A percentile compares a stretch with the other conserved stretches of the same genome.
Conservation (phyloP, 2,329 filamentous ascomycete species). For the Aureobasidium sp. region DNA sequence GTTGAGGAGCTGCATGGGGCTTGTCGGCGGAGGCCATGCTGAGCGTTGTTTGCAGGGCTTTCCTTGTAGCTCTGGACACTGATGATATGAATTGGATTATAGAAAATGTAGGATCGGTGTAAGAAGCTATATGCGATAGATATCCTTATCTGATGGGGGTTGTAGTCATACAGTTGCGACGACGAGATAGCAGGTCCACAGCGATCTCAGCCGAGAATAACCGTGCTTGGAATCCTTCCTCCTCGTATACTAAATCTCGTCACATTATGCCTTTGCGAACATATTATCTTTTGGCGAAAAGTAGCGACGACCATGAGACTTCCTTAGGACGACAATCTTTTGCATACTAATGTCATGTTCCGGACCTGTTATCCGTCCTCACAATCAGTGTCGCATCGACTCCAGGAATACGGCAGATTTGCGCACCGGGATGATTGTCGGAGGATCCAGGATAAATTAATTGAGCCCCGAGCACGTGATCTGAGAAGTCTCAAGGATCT, state of each 20-base stretch:
- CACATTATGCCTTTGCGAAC: too few species aligned
- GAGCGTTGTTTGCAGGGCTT: background rate
- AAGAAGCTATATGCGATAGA: background rate
- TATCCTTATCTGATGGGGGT: background rate
- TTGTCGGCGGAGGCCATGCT: conserved; percentile 11
- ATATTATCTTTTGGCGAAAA: too few species aligned
- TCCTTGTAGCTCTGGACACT: background rate
- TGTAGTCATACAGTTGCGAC: background rate
- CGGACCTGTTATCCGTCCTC: too few species aligned
- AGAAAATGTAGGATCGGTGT: background rate
- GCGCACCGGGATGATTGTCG: background rate
- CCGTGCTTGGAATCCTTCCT: background rate
- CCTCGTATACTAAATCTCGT: too few species aligned
- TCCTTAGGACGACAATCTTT: too few species aligned
- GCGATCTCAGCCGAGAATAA: conserved; percentile 3
- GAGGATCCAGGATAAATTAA: background rate
- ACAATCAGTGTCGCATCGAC: too few species aligned
- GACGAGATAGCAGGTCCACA: background rate
- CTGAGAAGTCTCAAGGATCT: background rate
- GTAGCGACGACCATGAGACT: too few species aligned
- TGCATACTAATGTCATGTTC: too few species aligned
- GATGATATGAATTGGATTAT: background rate
- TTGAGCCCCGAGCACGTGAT: background rate
- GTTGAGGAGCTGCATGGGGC: conserved; percentile 20
- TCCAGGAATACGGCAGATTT: too few species aligned